Evolutionary conservation across 495 filamentous ascomycete genomes (phyloP).

Genomic region (Neurospora sp.): DNA sequence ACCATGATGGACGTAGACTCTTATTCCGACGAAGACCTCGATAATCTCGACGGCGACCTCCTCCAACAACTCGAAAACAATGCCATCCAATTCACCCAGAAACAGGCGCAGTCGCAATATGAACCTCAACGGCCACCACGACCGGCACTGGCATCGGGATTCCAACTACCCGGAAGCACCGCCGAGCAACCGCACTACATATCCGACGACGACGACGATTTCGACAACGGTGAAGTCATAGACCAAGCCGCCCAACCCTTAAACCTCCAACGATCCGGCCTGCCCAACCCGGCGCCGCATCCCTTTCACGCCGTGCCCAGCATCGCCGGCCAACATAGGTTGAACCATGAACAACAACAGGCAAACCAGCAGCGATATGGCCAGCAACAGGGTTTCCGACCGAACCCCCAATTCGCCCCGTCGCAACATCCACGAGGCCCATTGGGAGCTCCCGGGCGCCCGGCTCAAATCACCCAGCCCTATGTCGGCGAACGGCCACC

Average conservation of each 20-base stretch:
- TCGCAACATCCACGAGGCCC: background rate
- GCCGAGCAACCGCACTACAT: slow-evolving; percentile 3
- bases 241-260: slow-evolving; percentile 14
- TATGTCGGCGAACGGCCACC: slow-evolving; percentile 5
- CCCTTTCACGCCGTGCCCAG: slow-evolving; percentile 2
- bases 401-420: background rate
- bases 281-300: slow-evolving; percentile 7
- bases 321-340: slow-evolving; percentile 13
- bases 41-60: slow-evolving; percentile 31
- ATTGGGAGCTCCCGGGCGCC: background rate
- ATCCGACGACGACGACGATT: slow-evolving; percentile 21
- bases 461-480: slow-evolving; percentile 3
- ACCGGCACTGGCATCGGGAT: background rate
- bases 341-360: slow-evolving; percentile 12
- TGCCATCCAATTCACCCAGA: slow-evolving; percentile 39
- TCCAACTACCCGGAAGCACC: background rate
- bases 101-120: slow-evolving; percentile 21
- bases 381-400: slow-evolving; percentile 2
- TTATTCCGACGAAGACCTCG: slow-evolving; percentile 39
- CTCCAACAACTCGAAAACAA: slow-evolving; percentile 39
- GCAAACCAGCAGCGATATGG: slow-evolving; percentile 7
- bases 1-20: slow-evolving; percentile 30
- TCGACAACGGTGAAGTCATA: slow-evolving; percentile 20
- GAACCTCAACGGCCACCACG: background rate
- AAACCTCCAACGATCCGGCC: background rate